phyloP scores from a whole-genome alignment of 2,329 filamentous ascomycete species.

The Fonsecaea multimorphosa region DNA sequence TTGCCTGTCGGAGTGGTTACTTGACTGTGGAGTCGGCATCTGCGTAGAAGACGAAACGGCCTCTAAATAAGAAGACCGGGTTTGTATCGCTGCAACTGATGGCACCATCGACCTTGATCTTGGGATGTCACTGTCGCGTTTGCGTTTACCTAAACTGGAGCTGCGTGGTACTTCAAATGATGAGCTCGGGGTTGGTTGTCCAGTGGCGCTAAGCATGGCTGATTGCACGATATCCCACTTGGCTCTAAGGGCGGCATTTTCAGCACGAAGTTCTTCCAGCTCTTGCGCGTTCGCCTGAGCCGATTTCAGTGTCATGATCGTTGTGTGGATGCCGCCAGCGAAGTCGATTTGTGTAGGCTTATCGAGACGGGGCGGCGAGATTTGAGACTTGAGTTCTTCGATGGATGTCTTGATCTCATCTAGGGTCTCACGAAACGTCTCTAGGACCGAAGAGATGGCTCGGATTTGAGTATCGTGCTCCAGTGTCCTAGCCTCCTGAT shows the following conservation, averaged over 20 bases:
- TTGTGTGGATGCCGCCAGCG: constrained; percentile 15
- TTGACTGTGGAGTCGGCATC: constrained; percentile 27
- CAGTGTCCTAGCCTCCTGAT: constrained; percentile 24
- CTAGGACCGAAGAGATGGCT: constrained; percentile 28
- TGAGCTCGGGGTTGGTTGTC: background rate
- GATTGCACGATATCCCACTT: constrained; percentile 32
- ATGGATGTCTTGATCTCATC: constrained; percentile 32
- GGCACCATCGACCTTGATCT: background rate
- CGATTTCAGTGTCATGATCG: constrained; percentile 23
- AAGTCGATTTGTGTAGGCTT: constrained; percentile 6
- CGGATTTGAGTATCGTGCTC: constrained; percentile 33
- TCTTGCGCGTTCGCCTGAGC: constrained; percentile 26
- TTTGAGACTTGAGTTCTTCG: constrained; percentile 26
- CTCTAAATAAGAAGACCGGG: background rate
- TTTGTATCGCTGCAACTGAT: background rate
- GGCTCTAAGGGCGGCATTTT: constrained; percentile 36
- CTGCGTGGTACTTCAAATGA: background rate
- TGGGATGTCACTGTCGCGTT: constrained; percentile 21
- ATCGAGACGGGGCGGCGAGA: background rate
- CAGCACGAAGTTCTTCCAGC: constrained; percentile 29
- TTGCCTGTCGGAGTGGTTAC: constrained; percentile 18
- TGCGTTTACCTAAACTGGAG: constrained; percentile 33
- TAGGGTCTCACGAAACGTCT: constrained; percentile 27
- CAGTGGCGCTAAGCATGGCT: constrained; percentile 17
- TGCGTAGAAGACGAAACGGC: constrained; percentile 13